A percentile compares a stretch with the other conserved stretches of the same genome.
Evolutionary conservation across 305 asterid genomes (phyloP).

Genomic region (Fraxinus greggii): DNA sequence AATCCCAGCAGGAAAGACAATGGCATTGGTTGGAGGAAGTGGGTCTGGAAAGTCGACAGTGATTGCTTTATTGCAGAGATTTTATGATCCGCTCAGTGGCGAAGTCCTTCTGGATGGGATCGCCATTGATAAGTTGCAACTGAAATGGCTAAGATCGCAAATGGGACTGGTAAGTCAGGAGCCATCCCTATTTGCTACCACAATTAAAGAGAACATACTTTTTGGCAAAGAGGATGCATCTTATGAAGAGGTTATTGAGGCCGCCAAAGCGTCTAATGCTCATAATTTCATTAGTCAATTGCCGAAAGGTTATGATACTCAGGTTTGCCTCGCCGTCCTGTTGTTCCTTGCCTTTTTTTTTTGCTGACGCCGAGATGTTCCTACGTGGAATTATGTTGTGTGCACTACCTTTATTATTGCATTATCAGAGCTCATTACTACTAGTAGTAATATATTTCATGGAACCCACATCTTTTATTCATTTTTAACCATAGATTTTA

Average conservation of each 20-base stretch:
- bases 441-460: background rate
- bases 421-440: background rate
- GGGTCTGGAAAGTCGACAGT: conserved; percentile 95
- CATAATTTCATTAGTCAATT: conserved; percentile 79
- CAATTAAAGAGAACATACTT: conserved; percentile 80
- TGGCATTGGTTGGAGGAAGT: conserved; percentile 96
- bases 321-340: conserved; percentile 41
- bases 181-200: conserved; percentile 86
- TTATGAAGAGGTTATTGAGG: conserved; percentile 67
- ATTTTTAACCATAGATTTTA: no score
- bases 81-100: conserved; percentile 78
- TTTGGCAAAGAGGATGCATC: conserved; percentile 91
- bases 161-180: conserved; percentile 98
- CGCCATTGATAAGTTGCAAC: conserved; percentile 64
- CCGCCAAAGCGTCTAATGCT: conserved; percentile 92
- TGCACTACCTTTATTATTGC: background rate
- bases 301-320: conserved; percentile 93
- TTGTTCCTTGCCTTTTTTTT: background rate
- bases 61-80: conserved; percentile 71
- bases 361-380: background rate
- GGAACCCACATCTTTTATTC: background rate
- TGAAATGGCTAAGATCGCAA: conserved; percentile 91
- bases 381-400: background rate
- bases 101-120: conserved; percentile 77
- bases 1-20: conserved; percentile 68